Percentiles rank a stretch among this genome's conserved stretches.
Evolutionary conservation across 2,329 filamentous ascomycete species (phyloP).

Genomic region (Pseudogymnoascus pannorum): DNA sequence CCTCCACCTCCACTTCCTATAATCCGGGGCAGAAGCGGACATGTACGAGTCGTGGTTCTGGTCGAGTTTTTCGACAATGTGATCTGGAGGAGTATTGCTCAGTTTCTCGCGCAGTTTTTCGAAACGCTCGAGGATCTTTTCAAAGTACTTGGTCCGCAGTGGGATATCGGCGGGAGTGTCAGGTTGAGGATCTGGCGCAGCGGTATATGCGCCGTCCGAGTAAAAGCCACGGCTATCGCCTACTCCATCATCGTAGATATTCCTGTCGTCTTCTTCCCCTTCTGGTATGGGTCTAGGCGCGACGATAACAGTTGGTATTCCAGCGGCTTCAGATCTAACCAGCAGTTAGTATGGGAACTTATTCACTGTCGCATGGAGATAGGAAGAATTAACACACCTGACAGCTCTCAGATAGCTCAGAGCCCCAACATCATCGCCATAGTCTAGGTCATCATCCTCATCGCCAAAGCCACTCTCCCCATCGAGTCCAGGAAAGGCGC

Average conservation of each 20-base stretch:
- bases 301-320: slow-evolving; percentile 64
- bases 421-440: slow-evolving; percentile 54
- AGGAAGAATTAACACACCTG: slow-evolving; percentile 44
- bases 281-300: slow-evolving; percentile 43
- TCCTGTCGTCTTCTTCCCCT: slow-evolving; percentile 32
- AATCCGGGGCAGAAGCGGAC: slow-evolving; percentile 45
- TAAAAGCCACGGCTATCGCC: slow-evolving; percentile 60
- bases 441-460: slow-evolving; percentile 49
- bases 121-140: slow-evolving; percentile 59
- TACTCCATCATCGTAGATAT: slow-evolving; percentile 41
- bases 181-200: slow-evolving; percentile 37
- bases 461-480: slow-evolving; percentile 30
- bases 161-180: background rate
- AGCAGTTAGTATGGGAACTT: slow-evolving; percentile 29
- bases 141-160: slow-evolving; percentile 46
- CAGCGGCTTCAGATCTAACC: slow-evolving; percentile 63
- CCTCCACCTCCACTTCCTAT: slow-evolving; percentile 44
- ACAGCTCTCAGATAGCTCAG: slow-evolving; percentile 65
- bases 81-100: slow-evolving; percentile 44
- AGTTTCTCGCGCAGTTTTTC: slow-evolving; percentile 55
- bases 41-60: slow-evolving; percentile 41
- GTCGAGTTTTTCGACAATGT: slow-evolving; percentile 46
- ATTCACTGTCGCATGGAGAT: background rate
- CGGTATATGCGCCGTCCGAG: slow-evolving; percentile 72
- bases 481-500: slow-evolving; percentile 60